Percentiles rank a stretch among this genome's conserved stretches.
These are phyloP conservation scores for Penicillium angulare DNA, from an alignment of 495 filamentous ascomycete species.

Conservation along the genomic window DNA sequence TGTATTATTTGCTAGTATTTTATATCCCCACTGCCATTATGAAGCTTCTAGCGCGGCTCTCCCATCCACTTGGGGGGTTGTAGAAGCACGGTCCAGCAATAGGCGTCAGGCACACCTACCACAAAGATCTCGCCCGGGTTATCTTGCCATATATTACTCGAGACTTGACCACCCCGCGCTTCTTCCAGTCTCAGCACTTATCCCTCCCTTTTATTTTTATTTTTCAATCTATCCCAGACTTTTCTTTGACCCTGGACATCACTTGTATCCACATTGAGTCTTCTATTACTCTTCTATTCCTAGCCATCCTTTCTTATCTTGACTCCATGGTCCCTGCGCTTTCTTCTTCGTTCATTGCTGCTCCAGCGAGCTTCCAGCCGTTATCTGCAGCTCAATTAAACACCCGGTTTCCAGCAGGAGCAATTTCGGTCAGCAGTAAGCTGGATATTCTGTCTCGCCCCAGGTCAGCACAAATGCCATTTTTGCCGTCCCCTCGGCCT, in stretches of 20 bases:
- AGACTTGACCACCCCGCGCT: constrained; percentile 15
- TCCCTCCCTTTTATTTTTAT: neutral
- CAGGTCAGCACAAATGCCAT: constrained; percentile 38
- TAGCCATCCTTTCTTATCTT: constrained; percentile 5
- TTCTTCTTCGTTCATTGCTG: constrained; percentile 30
- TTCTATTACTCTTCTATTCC: too few relatives aligned
- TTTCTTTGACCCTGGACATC: neutral
- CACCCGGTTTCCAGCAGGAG: constrained; percentile 32
- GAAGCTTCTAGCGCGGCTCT: constrained; percentile 29
- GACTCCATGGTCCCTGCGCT: constrained; percentile 39
- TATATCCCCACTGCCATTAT: constrained; percentile 17
- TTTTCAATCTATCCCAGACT: neutral
- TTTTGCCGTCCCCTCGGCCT: constrained; percentile 3
- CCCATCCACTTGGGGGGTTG: constrained; percentile 20
- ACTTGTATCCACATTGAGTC: too few relatives aligned
- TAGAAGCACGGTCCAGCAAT: constrained; percentile 16
- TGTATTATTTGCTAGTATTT: constrained; percentile 12
- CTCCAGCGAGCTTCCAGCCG: constrained; percentile 33
- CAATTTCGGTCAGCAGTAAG: constrained; percentile 33
- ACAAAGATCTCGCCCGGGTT: constrained; percentile 8
- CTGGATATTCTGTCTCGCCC: constrained; percentile 40
- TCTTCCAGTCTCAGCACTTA: constrained; percentile 7
- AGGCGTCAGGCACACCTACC: constrained; percentile 26
- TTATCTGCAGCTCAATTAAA: constrained; percentile 33
- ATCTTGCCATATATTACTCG: constrained; percentile 13